These are phyloP conservation scores for Triangularia setosa DNA, from an alignment of 2,329 filamentous ascomycete genomes.

Conservation along the genomic window DNA sequence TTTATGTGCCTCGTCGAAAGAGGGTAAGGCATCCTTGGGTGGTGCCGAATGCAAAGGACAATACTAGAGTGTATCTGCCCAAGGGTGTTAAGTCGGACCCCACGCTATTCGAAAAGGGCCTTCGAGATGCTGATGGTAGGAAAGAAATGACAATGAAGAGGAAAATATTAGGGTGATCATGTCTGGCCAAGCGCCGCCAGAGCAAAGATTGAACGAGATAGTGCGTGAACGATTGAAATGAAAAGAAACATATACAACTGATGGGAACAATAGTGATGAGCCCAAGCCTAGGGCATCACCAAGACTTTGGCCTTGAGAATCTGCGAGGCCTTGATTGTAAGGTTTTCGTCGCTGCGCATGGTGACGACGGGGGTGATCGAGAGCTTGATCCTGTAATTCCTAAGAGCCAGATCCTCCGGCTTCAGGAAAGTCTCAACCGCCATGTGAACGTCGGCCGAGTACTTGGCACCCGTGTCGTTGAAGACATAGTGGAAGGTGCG, in stretches of 20 bases:
- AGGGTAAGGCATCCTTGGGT: not conserved
- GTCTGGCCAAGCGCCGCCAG: not conserved
- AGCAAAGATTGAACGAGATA: not conserved
- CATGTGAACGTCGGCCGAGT: conserved; percentile 45
- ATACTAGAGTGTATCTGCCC: not conserved
- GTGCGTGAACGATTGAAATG: not conserved
- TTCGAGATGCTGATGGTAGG: not conserved
- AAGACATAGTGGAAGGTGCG: conserved; percentile 39
- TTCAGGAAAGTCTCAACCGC: conserved; percentile 41
- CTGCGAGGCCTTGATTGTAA: conserved; percentile 42
- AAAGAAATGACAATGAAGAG: not conserved
- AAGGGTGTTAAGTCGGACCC: not conserved
- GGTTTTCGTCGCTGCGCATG: conserved; percentile 48
- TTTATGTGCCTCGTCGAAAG: not conserved
- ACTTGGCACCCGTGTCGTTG: conserved; percentile 47
- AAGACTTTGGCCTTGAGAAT: conserved; percentile 46
- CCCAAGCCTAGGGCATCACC: conserved; percentile 28
- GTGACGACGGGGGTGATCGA: conserved; percentile 54
- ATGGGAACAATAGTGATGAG: conserved; percentile 29
- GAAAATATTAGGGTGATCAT: not conserved
- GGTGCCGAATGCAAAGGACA: not conserved
- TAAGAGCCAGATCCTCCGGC: conserved; percentile 43
- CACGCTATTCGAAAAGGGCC: not conserved
- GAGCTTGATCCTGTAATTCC: conserved; percentile 50
- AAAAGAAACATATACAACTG: not conserved